phyloP scores from a whole-genome alignment of 2,329 filamentous ascomycete genomes.

The Talaromyces pinophilus region DNA sequence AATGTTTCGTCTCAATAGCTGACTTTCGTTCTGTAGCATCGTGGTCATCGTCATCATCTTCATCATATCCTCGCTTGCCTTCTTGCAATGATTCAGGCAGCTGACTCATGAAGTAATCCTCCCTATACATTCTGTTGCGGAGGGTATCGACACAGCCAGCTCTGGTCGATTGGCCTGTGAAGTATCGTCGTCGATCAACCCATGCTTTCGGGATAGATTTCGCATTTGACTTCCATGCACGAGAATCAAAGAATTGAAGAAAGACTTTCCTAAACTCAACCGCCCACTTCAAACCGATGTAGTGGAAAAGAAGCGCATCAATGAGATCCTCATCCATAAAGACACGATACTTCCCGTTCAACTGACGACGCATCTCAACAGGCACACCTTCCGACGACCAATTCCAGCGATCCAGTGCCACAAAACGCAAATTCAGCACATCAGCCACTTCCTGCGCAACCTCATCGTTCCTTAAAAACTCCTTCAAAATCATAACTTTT shows the following conservation, averaged over 20 bases:
- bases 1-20: slow-evolving; percentile 55
- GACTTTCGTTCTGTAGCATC: slow-evolving; percentile 40
- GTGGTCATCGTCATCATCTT: slow-evolving; percentile 29
- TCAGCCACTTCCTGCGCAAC: slow-evolving; percentile 58
- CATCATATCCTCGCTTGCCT: slow-evolving; percentile 41
- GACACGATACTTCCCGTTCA: slow-evolving; percentile 61
- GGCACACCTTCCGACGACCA: slow-evolving; percentile 52
- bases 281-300: slow-evolving; percentile 56
- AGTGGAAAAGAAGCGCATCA: slow-evolving; percentile 58
- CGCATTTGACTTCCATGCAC: slow-evolving; percentile 45
- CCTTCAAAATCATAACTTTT: slow-evolving; percentile 53
- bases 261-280: slow-evolving; percentile 51
- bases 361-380: slow-evolving; percentile 54
- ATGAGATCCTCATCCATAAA: slow-evolving; percentile 62
- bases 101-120: slow-evolving; percentile 59
- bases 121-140: slow-evolving; percentile 41
- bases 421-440: slow-evolving; percentile 59
- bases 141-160: slow-evolving; percentile 32
- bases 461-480: slow-evolving; percentile 52
- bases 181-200: slow-evolving; percentile 48
- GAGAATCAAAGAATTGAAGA: slow-evolving; percentile 36
- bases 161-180: slow-evolving; percentile 33
- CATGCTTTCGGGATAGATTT: slow-evolving; percentile 41
- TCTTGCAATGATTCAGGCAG: slow-evolving; percentile 48
- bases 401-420: slow-evolving; percentile 53